A percentile compares a stretch with the other conserved stretches of the same genome.
Conservation (phyloP, 208 protist species). For the Crithidia thermophila region DNA sequence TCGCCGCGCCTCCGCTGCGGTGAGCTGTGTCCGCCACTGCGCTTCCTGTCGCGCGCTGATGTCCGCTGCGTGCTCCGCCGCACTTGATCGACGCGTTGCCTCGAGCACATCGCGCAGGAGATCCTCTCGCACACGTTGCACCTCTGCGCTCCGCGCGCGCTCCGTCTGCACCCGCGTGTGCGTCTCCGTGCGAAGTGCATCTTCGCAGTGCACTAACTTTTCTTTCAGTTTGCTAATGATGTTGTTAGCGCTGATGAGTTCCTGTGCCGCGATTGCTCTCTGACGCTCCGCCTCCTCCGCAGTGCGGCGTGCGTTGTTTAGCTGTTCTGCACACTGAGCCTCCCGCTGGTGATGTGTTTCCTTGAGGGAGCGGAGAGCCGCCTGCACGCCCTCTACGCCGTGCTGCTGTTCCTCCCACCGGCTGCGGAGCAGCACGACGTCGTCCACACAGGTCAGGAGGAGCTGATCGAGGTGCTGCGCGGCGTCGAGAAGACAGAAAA, state of each 20-base stretch:
- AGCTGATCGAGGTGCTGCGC: slow-evolving; percentile 5
- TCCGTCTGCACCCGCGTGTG: not conserved
- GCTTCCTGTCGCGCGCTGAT: slow-evolving; percentile 4
- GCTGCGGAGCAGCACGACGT: slow-evolving; percentile 4
- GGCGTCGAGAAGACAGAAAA: not conserved
- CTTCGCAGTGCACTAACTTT: not conserved
- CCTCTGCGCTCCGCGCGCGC: not conserved
- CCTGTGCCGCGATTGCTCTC: not conserved
- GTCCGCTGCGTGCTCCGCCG: slow-evolving; percentile 14
- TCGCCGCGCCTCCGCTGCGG: not conserved
- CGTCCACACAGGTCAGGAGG: slow-evolving; percentile 19
- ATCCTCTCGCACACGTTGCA: not conserved
- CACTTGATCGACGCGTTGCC: slow-evolving; percentile 9
- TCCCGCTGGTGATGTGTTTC: not conserved
- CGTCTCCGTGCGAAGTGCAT: not conserved
- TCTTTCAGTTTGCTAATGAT: not conserved
- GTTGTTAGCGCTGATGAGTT: not conserved
- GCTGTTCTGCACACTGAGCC: not conserved
- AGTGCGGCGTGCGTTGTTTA: not conserved
- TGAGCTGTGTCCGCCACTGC: slow-evolving; percentile 9
- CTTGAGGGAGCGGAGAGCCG: not conserved
- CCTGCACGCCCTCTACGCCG: not conserved
- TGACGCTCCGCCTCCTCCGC: not conserved
- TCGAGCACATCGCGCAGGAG: slow-evolving; percentile 7
- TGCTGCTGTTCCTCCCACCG: not conserved